Conservation (phyloP, 306 rosid species). For the Corylus avellana region DNA sequence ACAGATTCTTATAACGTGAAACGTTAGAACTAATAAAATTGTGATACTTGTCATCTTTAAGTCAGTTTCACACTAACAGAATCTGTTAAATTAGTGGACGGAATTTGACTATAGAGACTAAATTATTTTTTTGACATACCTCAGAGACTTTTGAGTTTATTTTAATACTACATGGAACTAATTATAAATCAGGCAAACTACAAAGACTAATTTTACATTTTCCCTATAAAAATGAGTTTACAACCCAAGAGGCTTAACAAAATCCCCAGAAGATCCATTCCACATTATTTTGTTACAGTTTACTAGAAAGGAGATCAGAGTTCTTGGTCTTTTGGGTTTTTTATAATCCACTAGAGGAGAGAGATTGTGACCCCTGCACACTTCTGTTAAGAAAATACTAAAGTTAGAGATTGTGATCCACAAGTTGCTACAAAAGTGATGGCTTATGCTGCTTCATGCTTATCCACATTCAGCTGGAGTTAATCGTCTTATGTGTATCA, state of each 20-base stretch:
- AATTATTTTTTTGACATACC: no score
- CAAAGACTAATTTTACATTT: no score
- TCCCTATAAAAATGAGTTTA: background rate
- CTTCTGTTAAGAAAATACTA: background rate
- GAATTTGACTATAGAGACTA: no score
- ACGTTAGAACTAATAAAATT: no score
- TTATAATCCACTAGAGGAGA: background rate
- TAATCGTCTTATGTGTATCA: no score
- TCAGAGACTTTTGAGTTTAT: no score
- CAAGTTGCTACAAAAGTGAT: slow-evolving; percentile 1
- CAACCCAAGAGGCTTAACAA: background rate
- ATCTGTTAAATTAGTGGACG: no score
- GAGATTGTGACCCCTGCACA: background rate
- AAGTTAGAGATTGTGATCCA: background rate
- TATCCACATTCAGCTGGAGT: background rate
- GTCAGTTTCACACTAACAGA: no score
- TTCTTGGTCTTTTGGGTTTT: background rate
- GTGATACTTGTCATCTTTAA: no score
- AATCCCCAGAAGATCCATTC: background rate
- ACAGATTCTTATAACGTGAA: no score
- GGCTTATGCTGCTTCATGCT: background rate
- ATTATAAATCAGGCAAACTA: no score
- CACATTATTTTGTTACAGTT: background rate
- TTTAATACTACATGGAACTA: no score
- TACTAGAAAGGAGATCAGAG: background rate